These are phyloP conservation scores for Tephrocybe sp. DNA, from an alignment of 768 basidiomycete genomes.

Conservation along the genomic window DNA sequence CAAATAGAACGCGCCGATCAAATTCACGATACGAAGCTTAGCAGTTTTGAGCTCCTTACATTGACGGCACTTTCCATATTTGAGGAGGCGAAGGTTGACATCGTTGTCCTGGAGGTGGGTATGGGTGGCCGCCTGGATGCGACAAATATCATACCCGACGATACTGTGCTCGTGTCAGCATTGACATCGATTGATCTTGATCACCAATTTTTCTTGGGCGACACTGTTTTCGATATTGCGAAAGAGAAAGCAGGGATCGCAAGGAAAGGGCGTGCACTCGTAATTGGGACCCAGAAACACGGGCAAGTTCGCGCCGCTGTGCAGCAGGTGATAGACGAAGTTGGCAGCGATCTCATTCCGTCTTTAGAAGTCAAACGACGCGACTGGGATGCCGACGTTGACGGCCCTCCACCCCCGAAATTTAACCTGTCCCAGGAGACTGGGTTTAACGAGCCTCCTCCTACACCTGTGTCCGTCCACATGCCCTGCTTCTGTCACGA, in stretches of 20 bases:
- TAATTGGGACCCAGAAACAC: slow-evolving; percentile 67
- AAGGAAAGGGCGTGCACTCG: slow-evolving; percentile 56
- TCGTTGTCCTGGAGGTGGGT: slow-evolving; percentile 90
- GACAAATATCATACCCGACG: slow-evolving; percentile 83
- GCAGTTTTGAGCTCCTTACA: slow-evolving; percentile 84
- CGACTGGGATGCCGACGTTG: slow-evolving; percentile 32
- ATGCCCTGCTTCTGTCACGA: slow-evolving; percentile 44
- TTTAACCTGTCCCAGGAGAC: slow-evolving; percentile 31
- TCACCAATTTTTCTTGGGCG: slow-evolving; percentile 88
- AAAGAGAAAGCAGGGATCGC: slow-evolving; percentile 84
- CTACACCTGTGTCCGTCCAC: slow-evolving; percentile 41
- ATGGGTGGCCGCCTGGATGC: slow-evolving; percentile 94
- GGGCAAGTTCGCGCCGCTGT: slow-evolving; percentile 46
- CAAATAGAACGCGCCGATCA: slow-evolving; percentile 51
- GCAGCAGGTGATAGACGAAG: slow-evolving; percentile 37
- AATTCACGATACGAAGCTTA: slow-evolving; percentile 47
- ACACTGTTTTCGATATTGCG: slow-evolving; percentile 72
- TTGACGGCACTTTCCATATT: slow-evolving; percentile 79
- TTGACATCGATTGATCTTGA: slow-evolving; percentile 90
- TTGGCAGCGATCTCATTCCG: slow-evolving; percentile 42
- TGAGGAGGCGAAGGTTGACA: slow-evolving; percentile 65
- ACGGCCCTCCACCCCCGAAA: slow-evolving; percentile 25
- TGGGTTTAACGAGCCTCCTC: slow-evolving; percentile 32
- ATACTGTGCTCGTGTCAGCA: slow-evolving; percentile 71
- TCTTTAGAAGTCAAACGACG: slow-evolving; percentile 35